Conservation (phyloP, 2,329 filamentous ascomycete species). For the Penicillium paneum region DNA sequence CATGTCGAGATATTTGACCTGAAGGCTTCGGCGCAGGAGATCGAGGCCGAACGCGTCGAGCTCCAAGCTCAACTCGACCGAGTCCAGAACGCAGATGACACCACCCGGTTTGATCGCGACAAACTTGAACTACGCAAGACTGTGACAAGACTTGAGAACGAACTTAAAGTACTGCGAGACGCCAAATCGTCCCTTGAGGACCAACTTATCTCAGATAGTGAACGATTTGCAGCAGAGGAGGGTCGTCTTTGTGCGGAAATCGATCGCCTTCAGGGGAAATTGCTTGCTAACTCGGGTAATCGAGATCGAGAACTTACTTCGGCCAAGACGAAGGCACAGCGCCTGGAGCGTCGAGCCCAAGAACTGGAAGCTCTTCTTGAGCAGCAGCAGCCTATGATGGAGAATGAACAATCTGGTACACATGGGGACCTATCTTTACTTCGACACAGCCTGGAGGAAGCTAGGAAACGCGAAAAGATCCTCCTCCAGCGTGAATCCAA, state of each 20-base stretch:
- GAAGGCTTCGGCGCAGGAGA: slow-evolving; percentile 55
- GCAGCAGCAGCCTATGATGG: slow-evolving; percentile 51
- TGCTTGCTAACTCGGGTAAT: slow-evolving; percentile 39
- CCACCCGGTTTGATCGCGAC: slow-evolving; percentile 63
- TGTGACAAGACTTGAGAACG: slow-evolving; percentile 66
- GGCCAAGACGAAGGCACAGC: slow-evolving; percentile 61
- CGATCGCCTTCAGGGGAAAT: slow-evolving; percentile 52
- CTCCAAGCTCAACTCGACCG: slow-evolving; percentile 59
- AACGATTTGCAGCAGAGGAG: slow-evolving; percentile 64
- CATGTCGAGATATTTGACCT: slow-evolving; percentile 61
- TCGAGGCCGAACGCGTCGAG: slow-evolving; percentile 65
- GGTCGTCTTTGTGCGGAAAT: slow-evolving; percentile 54
- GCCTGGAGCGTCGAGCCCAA: slow-evolving; percentile 58
- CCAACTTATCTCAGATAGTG: slow-evolving; percentile 64
- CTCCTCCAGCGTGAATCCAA: slow-evolving; percentile 63
- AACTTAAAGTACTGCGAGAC: slow-evolving; percentile 62
- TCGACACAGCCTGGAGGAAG: slow-evolving; percentile 60
- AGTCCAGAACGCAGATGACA: slow-evolving; percentile 54
- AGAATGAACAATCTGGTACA: slow-evolving; percentile 33
- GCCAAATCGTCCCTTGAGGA: slow-evolving; percentile 63
- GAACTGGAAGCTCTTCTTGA: slow-evolving; percentile 54
- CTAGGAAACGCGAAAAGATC: slow-evolving; percentile 64
- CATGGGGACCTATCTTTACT: slow-evolving; percentile 57
- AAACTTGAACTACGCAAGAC: slow-evolving; percentile 64
- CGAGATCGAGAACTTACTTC: slow-evolving; percentile 49